phyloP scores from a whole-genome alignment of 257 asterid genomes.

The Nicotiana knightiana region DNA sequence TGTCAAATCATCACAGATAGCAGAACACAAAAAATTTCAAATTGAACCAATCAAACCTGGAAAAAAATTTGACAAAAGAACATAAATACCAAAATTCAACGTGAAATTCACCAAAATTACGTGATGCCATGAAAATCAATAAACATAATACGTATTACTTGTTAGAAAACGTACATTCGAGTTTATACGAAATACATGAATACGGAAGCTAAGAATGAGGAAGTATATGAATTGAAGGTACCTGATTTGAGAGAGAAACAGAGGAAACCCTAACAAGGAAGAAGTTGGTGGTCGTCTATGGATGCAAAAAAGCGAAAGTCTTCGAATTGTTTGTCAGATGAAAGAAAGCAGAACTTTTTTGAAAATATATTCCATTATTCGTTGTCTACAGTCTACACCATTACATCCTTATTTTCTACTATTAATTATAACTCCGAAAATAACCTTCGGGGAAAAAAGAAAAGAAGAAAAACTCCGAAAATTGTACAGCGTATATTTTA shows the following conservation, averaged over 20 bases:
- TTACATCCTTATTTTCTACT: not conserved
- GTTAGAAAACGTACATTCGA: not conserved
- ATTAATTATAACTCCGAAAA: not conserved
- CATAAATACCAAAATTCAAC: not conserved
- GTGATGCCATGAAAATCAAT: not conserved
- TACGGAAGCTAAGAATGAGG: conserved; percentile 19
- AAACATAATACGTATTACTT: not conserved
- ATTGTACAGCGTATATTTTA: not conserved
- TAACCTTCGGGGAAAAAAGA: not conserved
- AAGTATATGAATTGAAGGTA: conserved; percentile 6
- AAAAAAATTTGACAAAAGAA: not conserved
- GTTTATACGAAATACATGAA: conserved; percentile 2
- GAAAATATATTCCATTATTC: conserved; percentile 2
- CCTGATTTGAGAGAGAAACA: conserved; percentile 18
- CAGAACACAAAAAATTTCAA: not conserved
- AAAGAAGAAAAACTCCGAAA: too few relatives aligned
- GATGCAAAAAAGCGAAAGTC: not conserved
- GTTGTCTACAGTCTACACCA: not conserved
- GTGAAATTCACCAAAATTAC: conserved; percentile 3
- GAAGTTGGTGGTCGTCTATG: not conserved
- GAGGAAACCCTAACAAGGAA: conserved; percentile 46
- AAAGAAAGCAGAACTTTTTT: not conserved
- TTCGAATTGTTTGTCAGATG: not conserved
- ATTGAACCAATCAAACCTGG: not conserved
- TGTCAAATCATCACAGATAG: not conserved